Conservation (phyloP, 768 basidiomycete species). For the Psilocybe sp. region DNA sequence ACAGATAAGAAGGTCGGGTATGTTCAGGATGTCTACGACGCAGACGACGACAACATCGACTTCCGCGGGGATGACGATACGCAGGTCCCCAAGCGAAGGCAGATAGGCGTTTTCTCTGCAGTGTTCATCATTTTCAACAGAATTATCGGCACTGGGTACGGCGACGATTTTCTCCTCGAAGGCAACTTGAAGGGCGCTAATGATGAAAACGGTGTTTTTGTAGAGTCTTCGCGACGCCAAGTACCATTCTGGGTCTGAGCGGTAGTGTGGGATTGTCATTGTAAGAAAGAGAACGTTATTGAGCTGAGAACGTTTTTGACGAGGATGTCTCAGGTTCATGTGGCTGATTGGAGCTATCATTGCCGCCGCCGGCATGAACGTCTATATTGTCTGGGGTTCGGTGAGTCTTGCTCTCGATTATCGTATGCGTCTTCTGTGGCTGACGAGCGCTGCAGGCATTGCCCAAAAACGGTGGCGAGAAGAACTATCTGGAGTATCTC, state of each 20-base stretch:
- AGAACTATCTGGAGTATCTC: slow-evolving; percentile 66
- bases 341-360: slow-evolving; percentile 42
- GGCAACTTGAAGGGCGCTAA: background rate
- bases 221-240: slow-evolving; percentile 41
- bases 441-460: slow-evolving; percentile 35
- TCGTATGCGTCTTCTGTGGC: background rate
- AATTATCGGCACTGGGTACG: slow-evolving; percentile 40
- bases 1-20: slow-evolving; percentile 1
- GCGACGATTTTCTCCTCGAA: slow-evolving; percentile 6
- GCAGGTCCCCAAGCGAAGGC: slow-evolving; percentile 9
- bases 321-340: slow-evolving; percentile 25
- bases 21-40: background rate
- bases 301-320: background rate
- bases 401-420: slow-evolving; percentile 18
- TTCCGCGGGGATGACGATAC: slow-evolving; percentile 6
- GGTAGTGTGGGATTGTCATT: slow-evolving; percentile 41
- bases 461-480: slow-evolving; percentile 68
- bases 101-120: slow-evolving; percentile 27
- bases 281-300: slow-evolving; percentile 10
- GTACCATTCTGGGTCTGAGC: slow-evolving; percentile 32
- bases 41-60: slow-evolving; percentile 1
- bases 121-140: slow-evolving; percentile 42
- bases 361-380: slow-evolving; percentile 36
- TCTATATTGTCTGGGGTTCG: slow-evolving; percentile 39
- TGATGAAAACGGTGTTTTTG: background rate